Conservation (phyloP, 108 stramenopile genomes). For the Licmophora abbreviata region DNA sequence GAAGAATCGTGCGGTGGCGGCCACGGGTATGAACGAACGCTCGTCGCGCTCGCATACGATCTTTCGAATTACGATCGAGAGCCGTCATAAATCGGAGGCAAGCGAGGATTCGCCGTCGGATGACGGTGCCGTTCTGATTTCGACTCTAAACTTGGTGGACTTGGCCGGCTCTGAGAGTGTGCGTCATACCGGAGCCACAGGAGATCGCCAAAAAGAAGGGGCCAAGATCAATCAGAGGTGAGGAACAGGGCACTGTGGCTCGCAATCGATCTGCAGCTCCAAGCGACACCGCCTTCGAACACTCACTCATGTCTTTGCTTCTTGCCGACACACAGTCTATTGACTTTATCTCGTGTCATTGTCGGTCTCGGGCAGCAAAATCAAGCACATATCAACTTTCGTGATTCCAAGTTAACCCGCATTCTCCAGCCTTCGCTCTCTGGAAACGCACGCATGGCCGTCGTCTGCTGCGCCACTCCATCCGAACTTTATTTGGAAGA, state of each 20-base stretch:
- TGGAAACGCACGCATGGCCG: slow-evolving; percentile 74
- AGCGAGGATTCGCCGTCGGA: slow-evolving; percentile 7
- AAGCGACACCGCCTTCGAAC: not conserved
- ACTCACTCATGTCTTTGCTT: slow-evolving; percentile 1
- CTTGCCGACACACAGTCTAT: slow-evolving; percentile 62
- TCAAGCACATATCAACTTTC: slow-evolving; percentile 94
- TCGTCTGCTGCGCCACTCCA: slow-evolving; percentile 90
- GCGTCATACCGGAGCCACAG: slow-evolving; percentile 88
- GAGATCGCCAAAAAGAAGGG: slow-evolving; percentile 95
- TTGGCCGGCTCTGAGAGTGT: slow-evolving; percentile 91
- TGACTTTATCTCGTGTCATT: slow-evolving; percentile 98
- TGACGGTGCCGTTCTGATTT: slow-evolving; percentile 67
- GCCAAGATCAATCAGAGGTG: slow-evolving; percentile 95
- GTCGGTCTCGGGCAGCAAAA: slow-evolving; percentile 91
- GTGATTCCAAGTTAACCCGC: slow-evolving; percentile 97
- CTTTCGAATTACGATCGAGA: slow-evolving; percentile 92
- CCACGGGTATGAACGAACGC: slow-evolving; percentile 95
- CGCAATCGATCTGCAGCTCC: not conserved
- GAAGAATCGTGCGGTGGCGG: slow-evolving; percentile 78
- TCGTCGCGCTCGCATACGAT: slow-evolving; percentile 96
- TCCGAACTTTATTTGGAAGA: slow-evolving; percentile 98
- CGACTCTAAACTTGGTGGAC: slow-evolving; percentile 85
- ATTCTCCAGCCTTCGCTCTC: slow-evolving; percentile 95
- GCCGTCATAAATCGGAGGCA: slow-evolving; percentile 30
- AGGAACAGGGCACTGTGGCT: slow-evolving; percentile 1